phyloP scores from a whole-genome alignment of 805 yeast species.

The Candida piceae region DNA sequence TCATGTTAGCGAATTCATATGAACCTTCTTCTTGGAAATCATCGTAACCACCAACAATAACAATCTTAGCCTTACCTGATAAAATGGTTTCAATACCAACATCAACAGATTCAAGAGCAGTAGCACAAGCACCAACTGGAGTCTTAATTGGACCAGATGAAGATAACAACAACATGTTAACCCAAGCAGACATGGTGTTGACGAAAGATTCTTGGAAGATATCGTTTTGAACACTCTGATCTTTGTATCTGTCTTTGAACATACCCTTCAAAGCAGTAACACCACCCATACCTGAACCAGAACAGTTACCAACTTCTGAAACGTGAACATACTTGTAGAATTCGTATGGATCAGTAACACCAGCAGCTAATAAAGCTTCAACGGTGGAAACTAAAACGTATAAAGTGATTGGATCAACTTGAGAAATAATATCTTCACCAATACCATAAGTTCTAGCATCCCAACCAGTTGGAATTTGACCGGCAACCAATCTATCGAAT shows the following conservation, averaged over 20 bases:
- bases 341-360: slow-evolving; percentile 98
- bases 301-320: slow-evolving; percentile 98
- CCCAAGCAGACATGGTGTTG: slow-evolving; percentile 99
- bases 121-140: slow-evolving; percentile 99
- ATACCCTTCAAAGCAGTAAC: slow-evolving; percentile 93
- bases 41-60: slow-evolving; percentile 98
- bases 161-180: slow-evolving; percentile 92
- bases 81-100: slow-evolving; percentile 91
- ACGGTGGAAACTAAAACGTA: slow-evolving; percentile 90
- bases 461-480: slow-evolving; percentile 99
- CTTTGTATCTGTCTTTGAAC: slow-evolving; percentile 93
- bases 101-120: slow-evolving; percentile 96
- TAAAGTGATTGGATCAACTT: slow-evolving; percentile 95
- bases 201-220: slow-evolving; percentile 96
- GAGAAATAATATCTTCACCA: slow-evolving; percentile 83
- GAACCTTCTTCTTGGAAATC: slow-evolving; percentile 99
- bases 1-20: slow-evolving; percentile 97
- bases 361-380: slow-evolving; percentile 92
- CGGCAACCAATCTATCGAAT: slow-evolving; percentile 73
- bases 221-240: slow-evolving; percentile 94
- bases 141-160: slow-evolving; percentile 99
- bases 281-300: slow-evolving; percentile 99
- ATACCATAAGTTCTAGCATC: slow-evolving; percentile 92
- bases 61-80: slow-evolving; percentile 91
- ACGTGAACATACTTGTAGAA: slow-evolving; percentile 97